Conservation (phyloP, 106 monocot genomes). For the Cymbidium sinense region DNA sequence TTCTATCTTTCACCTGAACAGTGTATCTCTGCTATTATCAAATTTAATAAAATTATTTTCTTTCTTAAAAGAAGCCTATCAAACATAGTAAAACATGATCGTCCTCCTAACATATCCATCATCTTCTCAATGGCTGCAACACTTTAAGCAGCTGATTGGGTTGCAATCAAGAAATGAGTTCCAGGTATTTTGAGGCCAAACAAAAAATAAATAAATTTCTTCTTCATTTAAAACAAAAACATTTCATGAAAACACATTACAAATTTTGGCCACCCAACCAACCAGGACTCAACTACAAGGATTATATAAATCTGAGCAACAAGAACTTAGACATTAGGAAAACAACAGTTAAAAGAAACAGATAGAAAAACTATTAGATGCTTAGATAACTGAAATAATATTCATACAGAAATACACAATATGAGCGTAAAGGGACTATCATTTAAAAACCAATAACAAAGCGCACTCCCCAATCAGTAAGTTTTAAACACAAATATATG, state of each 20-base stretch:
- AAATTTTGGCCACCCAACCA: not conserved
- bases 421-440: not conserved
- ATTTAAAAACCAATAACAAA: not conserved
- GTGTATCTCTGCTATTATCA: not conserved
- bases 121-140: not conserved
- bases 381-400: not conserved
- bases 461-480: not conserved
- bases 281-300: not conserved
- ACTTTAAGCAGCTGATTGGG: not conserved
- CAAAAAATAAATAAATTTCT: not conserved
- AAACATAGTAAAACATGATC: not conserved
- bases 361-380: not conserved
- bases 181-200: not conserved
- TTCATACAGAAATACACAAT: not conserved
- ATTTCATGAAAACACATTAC: not conserved
- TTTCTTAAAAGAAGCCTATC: not conserved
- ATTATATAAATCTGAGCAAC: not conserved
- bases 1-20: not conserved
- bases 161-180: not conserved
- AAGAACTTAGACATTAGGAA: not conserved
- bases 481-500: not conserved
- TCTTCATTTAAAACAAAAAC: not conserved
- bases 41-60: not conserved
- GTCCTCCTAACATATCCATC: not conserved
- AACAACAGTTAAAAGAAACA: not conserved